These are phyloP conservation scores for Salix brachista DNA, from an alignment of 345 rosid species.

Conservation along the genomic window DNA sequence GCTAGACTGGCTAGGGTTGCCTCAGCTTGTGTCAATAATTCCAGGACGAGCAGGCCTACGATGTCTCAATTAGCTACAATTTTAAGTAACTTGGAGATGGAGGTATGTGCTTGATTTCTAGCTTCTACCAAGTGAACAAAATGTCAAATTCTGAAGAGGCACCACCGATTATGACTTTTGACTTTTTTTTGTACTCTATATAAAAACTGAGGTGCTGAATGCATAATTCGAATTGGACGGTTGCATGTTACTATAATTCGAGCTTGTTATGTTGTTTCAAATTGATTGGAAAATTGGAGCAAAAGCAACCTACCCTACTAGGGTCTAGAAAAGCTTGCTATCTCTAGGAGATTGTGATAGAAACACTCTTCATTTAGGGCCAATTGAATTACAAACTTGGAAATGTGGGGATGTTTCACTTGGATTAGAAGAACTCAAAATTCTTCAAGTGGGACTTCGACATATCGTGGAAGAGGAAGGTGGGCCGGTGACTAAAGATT, in stretches of 20 bases:
- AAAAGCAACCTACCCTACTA: background rate
- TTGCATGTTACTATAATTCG: too few species aligned
- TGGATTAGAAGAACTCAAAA: too few species aligned
- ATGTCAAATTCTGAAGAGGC: background rate
- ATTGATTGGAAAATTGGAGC: background rate
- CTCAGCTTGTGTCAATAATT: slow-evolving; percentile 70
- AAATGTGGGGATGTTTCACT: too few species aligned
- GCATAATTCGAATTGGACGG: background rate
- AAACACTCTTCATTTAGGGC: too few species aligned
- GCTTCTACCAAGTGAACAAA: too few species aligned
- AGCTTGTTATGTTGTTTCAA: background rate
- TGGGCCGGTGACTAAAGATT: background rate
- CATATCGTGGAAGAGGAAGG: background rate
- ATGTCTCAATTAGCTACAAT: slow-evolving; percentile 58
- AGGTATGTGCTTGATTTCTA: slow-evolving; percentile 14
- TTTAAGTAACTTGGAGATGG: slow-evolving; percentile 55
- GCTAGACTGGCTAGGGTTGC: slow-evolving; percentile 76
- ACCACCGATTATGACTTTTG: background rate
- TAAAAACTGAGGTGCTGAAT: background rate
- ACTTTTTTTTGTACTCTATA: background rate
- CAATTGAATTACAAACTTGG: too few species aligned
- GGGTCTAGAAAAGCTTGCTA: background rate
- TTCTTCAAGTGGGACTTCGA: background rate
- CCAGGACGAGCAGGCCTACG: slow-evolving; percentile 62
- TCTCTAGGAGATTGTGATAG: background rate